Base-by-base conservation (phyloP, 495 filamentous ascomycete species). In the Barbatosphaeria neglecta region DNA sequence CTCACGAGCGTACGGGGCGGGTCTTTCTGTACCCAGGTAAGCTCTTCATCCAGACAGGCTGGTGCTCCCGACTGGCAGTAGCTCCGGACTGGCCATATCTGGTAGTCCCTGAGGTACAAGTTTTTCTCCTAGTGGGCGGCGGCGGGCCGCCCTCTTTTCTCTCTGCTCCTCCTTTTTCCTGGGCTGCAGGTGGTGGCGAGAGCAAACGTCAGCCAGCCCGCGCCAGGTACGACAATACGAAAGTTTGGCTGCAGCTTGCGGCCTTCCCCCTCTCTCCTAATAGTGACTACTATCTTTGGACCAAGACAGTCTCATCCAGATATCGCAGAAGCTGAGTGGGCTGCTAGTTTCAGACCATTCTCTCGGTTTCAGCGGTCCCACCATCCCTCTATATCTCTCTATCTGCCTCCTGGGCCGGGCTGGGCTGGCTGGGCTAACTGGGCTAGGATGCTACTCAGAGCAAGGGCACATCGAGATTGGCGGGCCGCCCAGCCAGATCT, bases 221-320 rank as follows among this genome's bases (percentile, higher is more conserved):
- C 31, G 15, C 16, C 31, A 35, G 31, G 31, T 35, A 35, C 31
- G 31, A 19, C 23, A 40, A 15, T 15, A 20, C 25, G 43, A 22
- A 25, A 31, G 27, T 31, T 31, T 31, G 27, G 13, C 16, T 35
- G 31, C 31, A 35, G 4, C 31, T 11, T 10, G 27, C 27, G 27
- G 27, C 9, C 11, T 33, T 35, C 17, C 10, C 40, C 39, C 39
- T 33, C 46, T 3, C 23, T 15, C 42, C 33, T 49, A 19, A 40
- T 46, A 43, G 27, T 16, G 10, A 8, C 10, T 16, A 20, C 25
- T 46, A 45, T 51, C 44, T 33, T 28, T 35, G 31, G 31, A 47
- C 35, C 6, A 38, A 22, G 45, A 41, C 49, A 25, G 40, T 31
- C 44, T 37, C 41, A 46, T 23, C 31, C 31, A 35, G 31, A 35